Conservation (phyloP, 2,329 filamentous ascomycete genomes). For the Huntiella decipiens region DNA sequence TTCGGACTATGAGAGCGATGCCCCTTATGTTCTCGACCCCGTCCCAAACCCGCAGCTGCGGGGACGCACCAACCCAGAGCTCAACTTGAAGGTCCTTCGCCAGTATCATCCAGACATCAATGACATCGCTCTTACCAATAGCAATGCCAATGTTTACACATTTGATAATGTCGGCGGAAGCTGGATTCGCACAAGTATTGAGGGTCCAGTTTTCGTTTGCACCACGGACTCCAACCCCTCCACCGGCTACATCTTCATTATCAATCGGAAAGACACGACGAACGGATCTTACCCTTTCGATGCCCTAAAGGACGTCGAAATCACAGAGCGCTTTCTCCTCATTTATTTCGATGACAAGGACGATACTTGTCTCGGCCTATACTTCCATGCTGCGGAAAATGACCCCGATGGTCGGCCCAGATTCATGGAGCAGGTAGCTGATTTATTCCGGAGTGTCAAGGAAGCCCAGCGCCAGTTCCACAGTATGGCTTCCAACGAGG, state of each 20-base stretch:
- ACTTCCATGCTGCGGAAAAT: constrained; percentile 30
- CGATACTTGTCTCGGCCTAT: constrained; percentile 31
- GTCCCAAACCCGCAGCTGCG: constrained; percentile 25
- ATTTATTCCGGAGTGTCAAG: constrained; percentile 21
- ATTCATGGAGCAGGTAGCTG: constrained; percentile 24
- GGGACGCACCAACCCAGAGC: constrained; percentile 58
- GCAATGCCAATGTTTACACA: constrained; percentile 71
- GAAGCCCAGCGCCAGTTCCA: not conserved
- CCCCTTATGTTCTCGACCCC: constrained; percentile 27
- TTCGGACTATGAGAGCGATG: constrained; percentile 51
- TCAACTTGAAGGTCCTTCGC: constrained; percentile 70
- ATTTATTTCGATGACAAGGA: constrained; percentile 21
- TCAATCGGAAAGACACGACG: constrained; percentile 52
- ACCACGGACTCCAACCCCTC: not conserved
- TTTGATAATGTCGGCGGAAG: constrained; percentile 44
- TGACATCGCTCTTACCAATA: constrained; percentile 59
- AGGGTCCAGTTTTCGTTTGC: constrained; percentile 68
- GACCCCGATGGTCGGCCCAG: constrained; percentile 24
- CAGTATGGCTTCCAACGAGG: not conserved
- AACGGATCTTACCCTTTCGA: constrained; percentile 52
- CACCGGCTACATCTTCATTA: constrained; percentile 41
- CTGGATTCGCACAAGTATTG: constrained; percentile 75
- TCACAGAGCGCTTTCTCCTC: constrained; percentile 36
- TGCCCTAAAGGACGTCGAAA: constrained; percentile 42
- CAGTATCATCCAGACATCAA: constrained; percentile 61